phyloP scores from a whole-genome alignment of 768 basidiomycete species.

The Xerocomus brunneocitrinus region DNA sequence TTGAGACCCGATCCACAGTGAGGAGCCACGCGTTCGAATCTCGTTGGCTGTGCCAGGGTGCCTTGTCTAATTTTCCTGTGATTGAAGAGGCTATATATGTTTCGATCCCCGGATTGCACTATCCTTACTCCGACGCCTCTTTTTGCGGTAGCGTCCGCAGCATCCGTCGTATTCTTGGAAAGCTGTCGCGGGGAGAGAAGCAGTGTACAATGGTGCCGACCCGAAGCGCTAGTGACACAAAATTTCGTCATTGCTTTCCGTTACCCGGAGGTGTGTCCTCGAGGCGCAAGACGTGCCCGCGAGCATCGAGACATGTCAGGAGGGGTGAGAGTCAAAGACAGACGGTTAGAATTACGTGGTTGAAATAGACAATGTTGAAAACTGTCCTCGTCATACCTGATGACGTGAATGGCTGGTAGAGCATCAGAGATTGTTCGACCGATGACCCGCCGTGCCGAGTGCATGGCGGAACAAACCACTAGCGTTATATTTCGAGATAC shows the following conservation, averaged over 20 bases:
- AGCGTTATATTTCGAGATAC: too few species aligned
- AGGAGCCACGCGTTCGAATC: constrained; percentile 18
- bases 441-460: too few species aligned
- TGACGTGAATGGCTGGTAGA: too few species aligned
- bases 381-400: too few species aligned
- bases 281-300: too few species aligned
- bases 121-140: constrained; percentile 10
- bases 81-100: constrained; percentile 11
- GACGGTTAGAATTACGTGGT: neutral
- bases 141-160: neutral
- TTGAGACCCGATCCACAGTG: neutral
- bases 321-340: neutral
- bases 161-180: neutral
- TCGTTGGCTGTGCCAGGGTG: constrained; percentile 19
- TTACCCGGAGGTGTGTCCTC: neutral
- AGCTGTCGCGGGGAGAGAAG: neutral
- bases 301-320: neutral
- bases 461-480: too few species aligned
- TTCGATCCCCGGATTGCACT: constrained; percentile 6
- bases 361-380: too few species aligned
- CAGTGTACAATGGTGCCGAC: neutral
- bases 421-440: too few species aligned
- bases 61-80: neutral
- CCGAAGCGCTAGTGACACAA: neutral
- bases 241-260: neutral